phyloP scores from a whole-genome alignment of 2,329 filamentous ascomycete species.

The Zopfia rhizophila region DNA sequence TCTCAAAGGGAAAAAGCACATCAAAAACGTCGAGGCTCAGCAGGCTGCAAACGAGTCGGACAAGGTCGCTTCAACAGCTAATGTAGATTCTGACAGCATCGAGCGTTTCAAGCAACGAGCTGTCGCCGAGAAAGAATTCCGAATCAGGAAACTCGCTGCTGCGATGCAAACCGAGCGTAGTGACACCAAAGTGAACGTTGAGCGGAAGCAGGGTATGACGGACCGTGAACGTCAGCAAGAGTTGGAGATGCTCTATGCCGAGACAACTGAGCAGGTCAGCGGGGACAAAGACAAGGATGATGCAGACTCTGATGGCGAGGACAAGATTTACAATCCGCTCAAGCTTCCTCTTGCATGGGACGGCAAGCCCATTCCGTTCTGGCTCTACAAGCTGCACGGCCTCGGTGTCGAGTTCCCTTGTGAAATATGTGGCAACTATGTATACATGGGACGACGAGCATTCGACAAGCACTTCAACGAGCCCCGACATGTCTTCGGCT shows the following conservation, averaged over 20 bases:
- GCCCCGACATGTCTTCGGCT: slow-evolving; percentile 87
- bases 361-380: slow-evolving; percentile 98
- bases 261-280: slow-evolving; percentile 59
- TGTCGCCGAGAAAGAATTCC: slow-evolving; percentile 87
- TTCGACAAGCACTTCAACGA: slow-evolving; percentile 99
- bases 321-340: slow-evolving; percentile 95
- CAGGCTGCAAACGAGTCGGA: slow-evolving; percentile 19
- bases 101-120: slow-evolving; percentile 80
- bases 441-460: slow-evolving; percentile 96
- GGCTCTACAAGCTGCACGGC: slow-evolving; percentile 97
- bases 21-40: slow-evolving; percentile 79
- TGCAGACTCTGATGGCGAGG: slow-evolving; percentile 70
- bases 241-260: slow-evolving; percentile 83
- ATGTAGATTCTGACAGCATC: slow-evolving; percentile 25
- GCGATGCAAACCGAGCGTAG: slow-evolving; percentile 87
- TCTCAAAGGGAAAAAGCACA: slow-evolving; percentile 89
- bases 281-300: slow-evolving; percentile 72
- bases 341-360: slow-evolving; percentile 98
- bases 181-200: slow-evolving; percentile 93
- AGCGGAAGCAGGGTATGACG: slow-evolving; percentile 97
- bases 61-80: slow-evolving; percentile 25
- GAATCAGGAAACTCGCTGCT: slow-evolving; percentile 80
- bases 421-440: slow-evolving; percentile 97
- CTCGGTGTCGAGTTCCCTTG: slow-evolving; percentile 94
- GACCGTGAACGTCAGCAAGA: slow-evolving; percentile 95